phyloP scores from a whole-genome alignment of 2,329 filamentous ascomycete genomes.

The Scolecobasidium constrictum region DNA sequence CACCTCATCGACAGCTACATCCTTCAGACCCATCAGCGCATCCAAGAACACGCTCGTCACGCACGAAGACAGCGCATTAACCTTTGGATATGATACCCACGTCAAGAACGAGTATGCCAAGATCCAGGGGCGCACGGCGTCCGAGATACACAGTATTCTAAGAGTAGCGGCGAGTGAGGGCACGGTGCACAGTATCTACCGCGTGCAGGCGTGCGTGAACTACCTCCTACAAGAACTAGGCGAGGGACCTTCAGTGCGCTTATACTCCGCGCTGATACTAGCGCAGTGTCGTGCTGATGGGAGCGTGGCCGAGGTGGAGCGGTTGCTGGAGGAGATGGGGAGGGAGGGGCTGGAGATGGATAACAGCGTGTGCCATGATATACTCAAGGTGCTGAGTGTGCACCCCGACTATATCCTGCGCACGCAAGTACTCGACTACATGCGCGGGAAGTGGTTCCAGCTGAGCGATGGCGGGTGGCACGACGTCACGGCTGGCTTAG shows the following conservation, averaged over 20 bases:
- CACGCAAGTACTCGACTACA: constrained; percentile 57
- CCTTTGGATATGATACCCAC: neutral
- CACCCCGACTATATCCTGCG: constrained; percentile 80
- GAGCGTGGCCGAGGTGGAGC: constrained; percentile 51
- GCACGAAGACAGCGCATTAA: neutral
- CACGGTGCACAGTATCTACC: neutral
- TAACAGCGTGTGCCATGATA: constrained; percentile 56
- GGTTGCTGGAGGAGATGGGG: constrained; percentile 64
- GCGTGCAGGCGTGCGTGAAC: neutral
- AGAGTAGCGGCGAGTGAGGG: neutral
- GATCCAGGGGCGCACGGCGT: neutral
- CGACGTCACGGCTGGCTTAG: constrained; percentile 58
- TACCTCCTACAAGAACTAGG: constrained; percentile 42
- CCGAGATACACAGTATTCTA: neutral
- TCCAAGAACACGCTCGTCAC: neutral
- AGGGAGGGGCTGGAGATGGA: constrained; percentile 51
- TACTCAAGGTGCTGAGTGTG: constrained; percentile 62
- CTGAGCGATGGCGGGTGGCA: constrained; percentile 52
- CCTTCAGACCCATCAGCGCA: neutral
- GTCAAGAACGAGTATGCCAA: neutral
- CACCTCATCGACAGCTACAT: neutral
- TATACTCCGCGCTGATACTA: constrained; percentile 67
- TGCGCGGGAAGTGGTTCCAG: constrained; percentile 62
- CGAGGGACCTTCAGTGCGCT: constrained; percentile 43
- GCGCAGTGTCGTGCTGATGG: constrained; percentile 59